These are phyloP conservation scores for Eucalyptus coolabah DNA, from an alignment of 345 rosid species.

Conservation along the genomic window DNA sequence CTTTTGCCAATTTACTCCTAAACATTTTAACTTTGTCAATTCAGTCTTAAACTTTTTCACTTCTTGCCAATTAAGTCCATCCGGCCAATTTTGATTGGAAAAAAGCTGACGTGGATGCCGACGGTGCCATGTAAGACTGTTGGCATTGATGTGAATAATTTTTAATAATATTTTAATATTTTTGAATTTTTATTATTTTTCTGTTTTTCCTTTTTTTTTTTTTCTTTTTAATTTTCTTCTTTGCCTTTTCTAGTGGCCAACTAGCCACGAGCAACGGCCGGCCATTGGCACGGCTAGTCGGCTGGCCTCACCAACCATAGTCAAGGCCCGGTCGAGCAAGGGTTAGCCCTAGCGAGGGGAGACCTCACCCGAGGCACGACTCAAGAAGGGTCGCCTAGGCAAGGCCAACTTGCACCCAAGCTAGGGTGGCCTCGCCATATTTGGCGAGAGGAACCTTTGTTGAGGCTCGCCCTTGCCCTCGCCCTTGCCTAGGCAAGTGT, in stretches of 20 bases:
- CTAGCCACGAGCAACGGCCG: rapidly evolving
- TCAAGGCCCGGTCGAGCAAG: rapidly evolving
- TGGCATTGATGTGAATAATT: rapidly evolving
- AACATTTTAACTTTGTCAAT: too few relatives aligned
- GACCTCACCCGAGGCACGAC: rapidly evolving
- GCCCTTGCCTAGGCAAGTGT: rapidly evolving
- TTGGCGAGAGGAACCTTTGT: too few relatives aligned
- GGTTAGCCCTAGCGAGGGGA: too few relatives aligned
- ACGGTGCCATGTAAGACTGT: rapidly evolving
- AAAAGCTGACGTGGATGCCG: rapidly evolving
- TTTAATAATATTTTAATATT: too few relatives aligned
- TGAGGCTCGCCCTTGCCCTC: too few relatives aligned
- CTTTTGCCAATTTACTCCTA: rapidly evolving
- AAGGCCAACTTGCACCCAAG: too few relatives aligned
- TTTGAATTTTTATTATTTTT: too few relatives aligned
- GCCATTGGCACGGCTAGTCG: rapidly evolving
- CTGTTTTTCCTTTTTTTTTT: too few relatives aligned
- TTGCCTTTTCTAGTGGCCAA: too few relatives aligned
- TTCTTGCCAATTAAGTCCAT: too few relatives aligned
- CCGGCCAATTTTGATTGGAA: rapidly evolving
- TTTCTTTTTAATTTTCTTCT: too few relatives aligned
- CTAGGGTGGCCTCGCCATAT: too few relatives aligned
- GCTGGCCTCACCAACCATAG: rapidly evolving
- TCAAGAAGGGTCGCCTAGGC: rapidly evolving
- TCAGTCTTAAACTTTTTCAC: rapidly evolving